Conservation (phyloP, 225 moss, liverwort and hornwort species). For the Takakia lepidozioides region DNA sequence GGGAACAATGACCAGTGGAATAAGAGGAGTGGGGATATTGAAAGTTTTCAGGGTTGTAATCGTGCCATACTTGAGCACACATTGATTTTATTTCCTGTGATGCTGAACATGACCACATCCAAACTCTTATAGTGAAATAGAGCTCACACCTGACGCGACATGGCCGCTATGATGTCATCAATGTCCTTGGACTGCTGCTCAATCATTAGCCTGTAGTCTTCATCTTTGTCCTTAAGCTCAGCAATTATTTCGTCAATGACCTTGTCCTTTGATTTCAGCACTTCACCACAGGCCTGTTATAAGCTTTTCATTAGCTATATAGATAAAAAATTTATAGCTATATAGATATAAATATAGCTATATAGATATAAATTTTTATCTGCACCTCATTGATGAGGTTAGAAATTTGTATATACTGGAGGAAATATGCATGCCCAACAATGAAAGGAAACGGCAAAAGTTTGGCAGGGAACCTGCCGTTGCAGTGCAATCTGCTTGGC, state of each 20-base stretch:
- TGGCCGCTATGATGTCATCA: constrained; percentile 30
- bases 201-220: constrained; percentile 30
- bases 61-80: too few species aligned
- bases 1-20: too few species aligned
- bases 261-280: constrained; percentile 35
- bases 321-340: too few species aligned
- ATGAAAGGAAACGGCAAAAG: too few species aligned
- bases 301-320: constrained; percentile 5
- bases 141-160: constrained; percentile 22
- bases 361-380: too few species aligned
- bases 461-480: constrained; percentile 25
- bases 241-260: constrained; percentile 29
- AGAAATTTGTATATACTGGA: too few species aligned
- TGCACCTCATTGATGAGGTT: too few species aligned
- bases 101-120: neutral
- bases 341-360: too few species aligned
- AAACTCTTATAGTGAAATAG: neutral
- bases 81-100: too few species aligned
- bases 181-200: constrained; percentile 49
- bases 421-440: too few species aligned
- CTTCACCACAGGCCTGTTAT: constrained; percentile 39
- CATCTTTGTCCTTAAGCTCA: constrained; percentile 46
- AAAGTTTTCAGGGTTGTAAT: too few species aligned
- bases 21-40: too few species aligned
- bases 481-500: constrained; percentile 38